Evolutionary conservation across 2,329 filamentous ascomycete genomes (phyloP).

Genomic region (Reticulascus tulasneorum): DNA sequence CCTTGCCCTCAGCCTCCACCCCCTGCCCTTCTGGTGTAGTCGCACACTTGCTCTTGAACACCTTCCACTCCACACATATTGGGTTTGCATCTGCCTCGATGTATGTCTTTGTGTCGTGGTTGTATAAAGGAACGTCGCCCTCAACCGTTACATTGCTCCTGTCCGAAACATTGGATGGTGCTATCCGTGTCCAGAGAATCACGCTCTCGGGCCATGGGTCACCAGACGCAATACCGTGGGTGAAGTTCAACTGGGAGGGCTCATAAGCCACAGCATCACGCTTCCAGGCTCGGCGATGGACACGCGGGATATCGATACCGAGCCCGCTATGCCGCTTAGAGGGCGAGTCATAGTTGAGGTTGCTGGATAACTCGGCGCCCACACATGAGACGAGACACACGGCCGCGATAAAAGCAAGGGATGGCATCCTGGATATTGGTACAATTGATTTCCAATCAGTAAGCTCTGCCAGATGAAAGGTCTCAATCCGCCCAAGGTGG

Average conservation of each 20-base stretch:
- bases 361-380: conserved; percentile 27
- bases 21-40: no score
- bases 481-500: no score
- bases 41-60: conserved; percentile 44
- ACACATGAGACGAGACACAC: not conserved
- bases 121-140: conserved; percentile 39
- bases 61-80: conserved; percentile 63
- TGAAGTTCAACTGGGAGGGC: conserved; percentile 53
- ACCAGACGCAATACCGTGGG: conserved; percentile 54
- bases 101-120: conserved; percentile 43
- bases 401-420: not conserved
- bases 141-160: conserved; percentile 38
- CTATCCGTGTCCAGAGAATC: conserved; percentile 46
- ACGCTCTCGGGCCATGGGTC: conserved; percentile 53
- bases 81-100: conserved; percentile 43
- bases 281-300: conserved; percentile 47
- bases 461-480: no score
- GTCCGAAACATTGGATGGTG: conserved; percentile 40
- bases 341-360: conserved; percentile 65
- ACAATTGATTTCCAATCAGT: no score
- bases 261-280: conserved; percentile 34
- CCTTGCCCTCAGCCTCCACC: conserved; percentile 32
- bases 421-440: no score
- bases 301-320: conserved; percentile 58
- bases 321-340: conserved; percentile 59